Evolutionary conservation across 2,329 filamentous ascomycete species (phyloP), one percentile per base, ranked within the genome.

Genomic region (Pseudogymnoascus sp.): DNA sequence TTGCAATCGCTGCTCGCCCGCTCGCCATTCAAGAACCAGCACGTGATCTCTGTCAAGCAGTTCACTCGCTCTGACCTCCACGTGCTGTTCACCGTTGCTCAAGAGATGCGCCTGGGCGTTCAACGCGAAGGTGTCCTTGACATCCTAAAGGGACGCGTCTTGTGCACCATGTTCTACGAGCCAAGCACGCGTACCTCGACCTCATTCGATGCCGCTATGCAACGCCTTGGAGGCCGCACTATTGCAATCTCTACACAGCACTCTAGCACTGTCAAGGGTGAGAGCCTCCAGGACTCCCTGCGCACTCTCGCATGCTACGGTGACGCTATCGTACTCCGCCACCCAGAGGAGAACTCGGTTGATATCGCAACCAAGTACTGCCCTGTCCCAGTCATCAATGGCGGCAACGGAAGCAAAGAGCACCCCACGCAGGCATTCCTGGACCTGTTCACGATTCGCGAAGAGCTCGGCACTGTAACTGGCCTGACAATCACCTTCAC

Each of bases 181-280:
- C 95, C 95, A 1, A 97, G 93, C 0, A 99, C 95, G 2, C 86
- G 95, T 62, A 99, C 95, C 4, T 97, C 93, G 11, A 86, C 90
- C 38, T 99, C 95, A 3, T 99, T 99, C 71, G 95, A 99, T 73
- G 90, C 93, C 63, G 95, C 95, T 44, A 99, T 99, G 95, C 96
- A 99, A 81, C 89, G 96, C 61, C 87, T 99, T 4, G 95, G 95
- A 69, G 95, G 95, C 59, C 85, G 91, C 59, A 93, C 89, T 2
- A 83, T 99, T 62, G 82, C 87, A 61, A 87, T 97, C 72, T 82
- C 91, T 42, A 96, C 93, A 2, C 84, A 87, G 5, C 86, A 90
- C 69, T 97, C 93, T 2, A 96, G 91, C 13, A 93, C 93, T 3
- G 85, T 93, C 76, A 99, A 99, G 83, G 95, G 95, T 44, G 95